Conservation (phyloP, 441 rosid genomes). For the California macrophylla region DNA sequence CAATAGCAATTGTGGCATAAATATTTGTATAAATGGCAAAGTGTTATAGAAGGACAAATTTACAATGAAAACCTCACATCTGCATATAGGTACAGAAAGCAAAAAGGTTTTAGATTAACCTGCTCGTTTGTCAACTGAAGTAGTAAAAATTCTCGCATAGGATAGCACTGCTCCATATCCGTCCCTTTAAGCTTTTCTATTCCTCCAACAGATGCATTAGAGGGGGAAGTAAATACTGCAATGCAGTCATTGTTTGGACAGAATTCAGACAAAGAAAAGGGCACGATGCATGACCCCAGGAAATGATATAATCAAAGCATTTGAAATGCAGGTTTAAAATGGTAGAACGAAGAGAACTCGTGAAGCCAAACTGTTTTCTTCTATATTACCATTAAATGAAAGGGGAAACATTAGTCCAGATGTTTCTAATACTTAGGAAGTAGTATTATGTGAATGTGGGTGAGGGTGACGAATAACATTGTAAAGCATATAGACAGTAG, state of each 20-base stretch:
- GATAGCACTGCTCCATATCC: slow-evolving; percentile 67
- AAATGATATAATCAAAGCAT: background rate
- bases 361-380: background rate
- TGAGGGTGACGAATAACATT: background rate
- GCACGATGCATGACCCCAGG: background rate
- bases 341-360: background rate
- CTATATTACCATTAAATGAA: background rate
- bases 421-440: background rate
- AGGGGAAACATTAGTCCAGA: background rate
- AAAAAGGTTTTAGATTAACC: slow-evolving; percentile 33
- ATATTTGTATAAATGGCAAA: background rate
- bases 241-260: background rate
- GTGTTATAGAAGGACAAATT: background rate
- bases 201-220: slow-evolving; percentile 49
- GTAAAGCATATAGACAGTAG: background rate
- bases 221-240: slow-evolving; percentile 34
- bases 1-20: background rate
- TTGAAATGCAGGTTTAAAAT: too few relatives aligned
- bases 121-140: slow-evolving; percentile 72
- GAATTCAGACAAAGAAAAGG: background rate
- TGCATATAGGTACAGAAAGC: background rate
- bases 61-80: background rate
- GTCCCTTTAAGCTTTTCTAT: slow-evolving; percentile 33
- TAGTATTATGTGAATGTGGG: background rate
- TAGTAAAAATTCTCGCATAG: slow-evolving; percentile 60